Base-by-base conservation (phyloP, 31 red algal species). In the Asparagopsis taxiformis region DNA sequence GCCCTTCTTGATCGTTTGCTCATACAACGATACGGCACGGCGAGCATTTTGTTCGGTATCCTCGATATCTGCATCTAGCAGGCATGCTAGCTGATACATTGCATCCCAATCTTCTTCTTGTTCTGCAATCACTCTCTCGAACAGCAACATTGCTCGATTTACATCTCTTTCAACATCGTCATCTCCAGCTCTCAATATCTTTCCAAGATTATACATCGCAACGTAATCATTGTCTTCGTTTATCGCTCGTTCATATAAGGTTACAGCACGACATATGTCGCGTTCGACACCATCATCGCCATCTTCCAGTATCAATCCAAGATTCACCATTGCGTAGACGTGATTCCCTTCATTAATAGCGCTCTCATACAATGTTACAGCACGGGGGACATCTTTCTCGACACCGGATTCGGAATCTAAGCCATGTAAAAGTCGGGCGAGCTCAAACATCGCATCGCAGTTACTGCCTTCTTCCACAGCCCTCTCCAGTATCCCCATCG, bases 201-300 rank as follows among this genome's bases (percentile, higher is more conserved):
- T n/a, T n/a, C n/a, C n/a, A n/a, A 44, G 34, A 38, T 67, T 67
- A 44, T 38, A 2, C 39, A 67, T 44, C 19, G 63, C 63, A 43
- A 13, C 25, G 19, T n/a, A 23, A 43, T 67, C 63, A 43, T 19
- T 38, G 1, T 38, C 2, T 39, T 67, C 63, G 15, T 23, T 3
- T 2, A 67, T 67, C 10, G 63, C 63, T 23, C 19, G 3, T 38
- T 43, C n/a, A 43, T 39, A 67, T 38, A 67, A 28, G 1, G 25
- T 16, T 5, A 67, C 63, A 2, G 63, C 34, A 44, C 28, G 36
- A 44, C 28, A 1, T 28, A 38, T 4, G 48, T 67, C 63, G 2
- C 35, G 3, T 4, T 37, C 30, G 20, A 67, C 34, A 28, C 63
- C 63, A 24, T 44, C 63, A 17, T n/a, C 32, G 28, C 63, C 63